phyloP scores from a whole-genome alignment of 345 rosid genomes.

The Populus simonii region DNA sequence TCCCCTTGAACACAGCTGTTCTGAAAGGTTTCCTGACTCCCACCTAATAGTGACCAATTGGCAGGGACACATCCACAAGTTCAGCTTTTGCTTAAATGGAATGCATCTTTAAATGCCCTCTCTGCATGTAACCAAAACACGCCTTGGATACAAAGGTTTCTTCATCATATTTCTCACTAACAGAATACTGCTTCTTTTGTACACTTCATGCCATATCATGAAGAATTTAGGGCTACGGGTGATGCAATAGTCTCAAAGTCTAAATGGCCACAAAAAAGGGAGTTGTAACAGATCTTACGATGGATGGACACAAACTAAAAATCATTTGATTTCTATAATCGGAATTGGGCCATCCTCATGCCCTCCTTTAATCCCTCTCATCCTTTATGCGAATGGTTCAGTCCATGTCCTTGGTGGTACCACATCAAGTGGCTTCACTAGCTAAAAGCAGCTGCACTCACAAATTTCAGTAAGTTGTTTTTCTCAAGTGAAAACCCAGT shows the following conservation, averaged over 20 bases:
- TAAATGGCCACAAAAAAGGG: not conserved
- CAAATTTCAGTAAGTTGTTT: not conserved
- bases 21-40: not conserved
- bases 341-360: not conserved
- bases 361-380: not conserved
- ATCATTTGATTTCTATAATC: too few species aligned
- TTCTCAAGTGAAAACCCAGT: not conserved
- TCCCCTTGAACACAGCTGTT: not conserved
- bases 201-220: not conserved
- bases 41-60: not conserved
- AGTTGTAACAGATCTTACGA: too few species aligned
- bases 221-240: not conserved
- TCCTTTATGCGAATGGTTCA: too few species aligned
- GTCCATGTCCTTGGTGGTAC: not conserved
- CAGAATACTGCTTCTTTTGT: not conserved
- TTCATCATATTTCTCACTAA: not conserved
- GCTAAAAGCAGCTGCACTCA: not conserved
- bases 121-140: not conserved
- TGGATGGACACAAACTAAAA: not conserved
- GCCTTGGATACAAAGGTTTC: not conserved
- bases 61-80: not conserved
- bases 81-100: not conserved
- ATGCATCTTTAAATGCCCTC: not conserved
- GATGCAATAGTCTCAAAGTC: not conserved
- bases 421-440: not conserved